Evolutionary conservation across 768 basidiomycete genomes (phyloP), one percentile per base, ranked within the genome.

Genomic region (Dictyophora rubrovolvata): DNA sequence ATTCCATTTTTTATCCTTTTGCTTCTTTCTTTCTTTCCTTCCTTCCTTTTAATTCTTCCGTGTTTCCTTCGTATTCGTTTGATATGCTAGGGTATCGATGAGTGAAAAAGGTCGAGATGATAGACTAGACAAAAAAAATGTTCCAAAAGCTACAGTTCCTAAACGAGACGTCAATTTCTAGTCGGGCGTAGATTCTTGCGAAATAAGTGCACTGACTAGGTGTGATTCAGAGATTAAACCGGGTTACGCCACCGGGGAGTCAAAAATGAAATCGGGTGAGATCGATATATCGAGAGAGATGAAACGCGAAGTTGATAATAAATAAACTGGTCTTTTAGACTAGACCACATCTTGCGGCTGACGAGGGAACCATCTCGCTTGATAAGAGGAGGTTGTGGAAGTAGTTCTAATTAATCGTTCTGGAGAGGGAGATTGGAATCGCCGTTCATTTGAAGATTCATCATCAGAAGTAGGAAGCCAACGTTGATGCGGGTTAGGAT

Each of bases 401-500:
- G 49, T 10, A 51, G 57, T 34, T 22, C 57, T 48, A 16, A n/a
- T 4, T 22, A 59, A 21, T n/a, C 21, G 57, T 20, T 36, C 35
- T n/a, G 18, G 36, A 48, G 55, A 42, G 23, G 42, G 46, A n/a
- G n/a, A 46, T 34, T 28, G 22, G 33, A 51, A 51, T 21, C 21
- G 48, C 57, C 36, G 21, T 18, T 59, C 57, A 42, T 51, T 53
- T 21, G n/a, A 18, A n/a, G 57, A 59, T 17, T 59, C 57, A 37
- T 52, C 48, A 21, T 59, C 57, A 10, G 57, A 59, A 37, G 57
- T 33, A 7, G 57, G 57, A 16, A 59, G 20, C 57, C 57, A 59
- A 21, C 57, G 57, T 59, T 59, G 36, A 35, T 20, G 57, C 10
- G 50, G 50, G 8, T 34, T 36, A 42, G 42, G n/a, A 14, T 42